Evolutionary conservation across 23 red algal genomes (phyloP), one percentile per base, ranked within the genome.

Genomic region (Gracilaria vermiculophylla): DNA sequence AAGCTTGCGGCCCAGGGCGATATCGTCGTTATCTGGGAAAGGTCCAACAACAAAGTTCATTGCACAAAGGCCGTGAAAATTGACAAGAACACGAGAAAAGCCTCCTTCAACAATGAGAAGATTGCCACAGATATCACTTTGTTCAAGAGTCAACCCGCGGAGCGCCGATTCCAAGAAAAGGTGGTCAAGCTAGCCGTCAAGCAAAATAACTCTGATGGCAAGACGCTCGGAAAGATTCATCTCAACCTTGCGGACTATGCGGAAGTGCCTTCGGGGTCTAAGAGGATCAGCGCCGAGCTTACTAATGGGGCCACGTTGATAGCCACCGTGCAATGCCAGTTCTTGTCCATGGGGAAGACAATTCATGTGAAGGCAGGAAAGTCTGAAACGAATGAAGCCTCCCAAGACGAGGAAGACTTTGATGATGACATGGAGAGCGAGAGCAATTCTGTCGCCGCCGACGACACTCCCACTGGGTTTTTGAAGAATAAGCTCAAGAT

Each of bases 141-240:
- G 55, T 87, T 87, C 39, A 94, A 88, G 67, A 80, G 54, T 61
- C 69, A 79, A 28, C 92, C 92, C 23, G 57, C 73, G n/a, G 92
- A 94, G 25, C 56, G 77, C 25, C 77, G 77, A 48, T 94, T 94
- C 53, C 81, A 85, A 33, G 92, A 94, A 16, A 94, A 94, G 51
- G 81, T 81, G 34, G 66, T 88, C 41, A 94, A 94, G 39, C 23
- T 94, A 52, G 92, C 92, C 15, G 61, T 94, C 13, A 78, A 81
- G 45, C 44, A 78, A 44, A 76, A 74, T 21, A 78, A 69, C 47
- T 66, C 58, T 31, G 92, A 94, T 50, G 92, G 80, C 7, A 94
- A 94, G 48, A 94, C 92, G 24, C 62, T 94, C 17, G 92, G 92
- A 29, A 94, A 94, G 49, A 94, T 94, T 73, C 92, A 88, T 80